A percentile compares a stretch with the other conserved stretches of the same genome.
Conservation (phyloP, 495 filamentous ascomycete species). For the Talaromyces stipitatus region DNA sequence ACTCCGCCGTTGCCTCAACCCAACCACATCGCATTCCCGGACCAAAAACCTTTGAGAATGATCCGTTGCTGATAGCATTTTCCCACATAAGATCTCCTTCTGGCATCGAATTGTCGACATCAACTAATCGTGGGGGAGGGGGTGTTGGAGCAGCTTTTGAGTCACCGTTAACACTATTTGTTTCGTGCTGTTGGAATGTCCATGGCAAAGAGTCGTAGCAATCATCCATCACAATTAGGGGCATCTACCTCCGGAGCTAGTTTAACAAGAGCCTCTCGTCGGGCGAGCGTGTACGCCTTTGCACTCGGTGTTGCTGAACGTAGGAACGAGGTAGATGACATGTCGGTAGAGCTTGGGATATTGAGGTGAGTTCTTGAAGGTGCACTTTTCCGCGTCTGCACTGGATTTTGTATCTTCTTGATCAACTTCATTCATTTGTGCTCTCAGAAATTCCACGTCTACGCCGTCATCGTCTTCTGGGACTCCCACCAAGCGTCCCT, state of each 20-base stretch:
- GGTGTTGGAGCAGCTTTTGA: not conserved
- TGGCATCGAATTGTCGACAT: not conserved
- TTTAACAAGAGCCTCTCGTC: constrained; percentile 45
- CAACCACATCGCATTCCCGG: constrained; percentile 65
- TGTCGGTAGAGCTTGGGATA: constrained; percentile 57
- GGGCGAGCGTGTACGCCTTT: constrained; percentile 47
- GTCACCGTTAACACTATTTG: not conserved
- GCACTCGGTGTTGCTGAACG: constrained; percentile 61
- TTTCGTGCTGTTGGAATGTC: constrained; percentile 9
- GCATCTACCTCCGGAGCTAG: constrained; percentile 58
- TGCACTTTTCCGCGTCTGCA: not conserved
- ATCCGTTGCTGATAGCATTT: constrained; percentile 60
- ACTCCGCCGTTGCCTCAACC: constrained; percentile 55
- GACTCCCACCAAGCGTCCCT: constrained; percentile 43
- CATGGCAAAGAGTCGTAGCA: constrained; percentile 71
- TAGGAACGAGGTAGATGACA: constrained; percentile 66
- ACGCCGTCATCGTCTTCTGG: constrained; percentile 60
- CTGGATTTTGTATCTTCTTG: constrained; percentile 4
- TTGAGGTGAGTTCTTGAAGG: constrained; percentile 17
- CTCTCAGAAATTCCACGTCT: constrained; percentile 28
- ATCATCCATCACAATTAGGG: constrained; percentile 61
- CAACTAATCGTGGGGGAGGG: not conserved
- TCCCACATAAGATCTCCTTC: constrained; percentile 35
- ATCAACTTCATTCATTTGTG: not conserved
- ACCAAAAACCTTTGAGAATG: constrained; percentile 61